These are phyloP conservation scores for Ceriops tagal DNA, from an alignment of 345 rosid genomes.

Conservation along the genomic window DNA sequence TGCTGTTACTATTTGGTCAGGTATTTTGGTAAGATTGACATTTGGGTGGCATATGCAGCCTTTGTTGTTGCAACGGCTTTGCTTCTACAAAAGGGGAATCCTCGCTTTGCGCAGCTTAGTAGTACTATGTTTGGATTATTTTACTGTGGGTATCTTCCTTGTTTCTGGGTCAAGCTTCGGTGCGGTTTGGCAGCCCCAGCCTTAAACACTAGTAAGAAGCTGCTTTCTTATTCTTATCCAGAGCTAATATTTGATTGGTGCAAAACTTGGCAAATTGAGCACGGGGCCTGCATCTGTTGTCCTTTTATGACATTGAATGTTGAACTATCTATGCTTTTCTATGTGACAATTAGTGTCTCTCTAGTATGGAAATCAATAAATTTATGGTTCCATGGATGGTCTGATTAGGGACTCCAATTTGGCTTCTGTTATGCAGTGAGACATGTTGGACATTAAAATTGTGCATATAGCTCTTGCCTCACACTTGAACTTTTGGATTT, in stretches of 20 bases:
- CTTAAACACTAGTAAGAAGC: slow-evolving; percentile 64
- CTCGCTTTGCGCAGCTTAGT: slow-evolving; percentile 91
- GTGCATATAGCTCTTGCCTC: not conserved
- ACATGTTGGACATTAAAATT: too few species aligned
- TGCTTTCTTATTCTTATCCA: slow-evolving; percentile 9
- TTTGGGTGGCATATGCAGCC: slow-evolving; percentile 74
- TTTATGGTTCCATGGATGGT: not conserved
- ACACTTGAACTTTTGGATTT: not conserved
- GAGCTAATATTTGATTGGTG: not conserved
- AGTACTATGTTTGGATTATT: slow-evolving; percentile 86
- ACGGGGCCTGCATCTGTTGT: not conserved
- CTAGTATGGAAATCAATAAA: not conserved
- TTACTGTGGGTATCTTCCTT: slow-evolving; percentile 90
- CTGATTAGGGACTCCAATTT: not conserved
- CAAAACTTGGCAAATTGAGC: not conserved
- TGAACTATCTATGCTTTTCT: not conserved
- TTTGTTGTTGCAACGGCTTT: slow-evolving; percentile 74
- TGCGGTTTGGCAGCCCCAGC: slow-evolving; percentile 83
- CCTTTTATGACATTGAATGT: not conserved
- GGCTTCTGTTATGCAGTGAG: not conserved
- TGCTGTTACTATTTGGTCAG: slow-evolving; percentile 35
- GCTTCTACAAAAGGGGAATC: slow-evolving; percentile 81
- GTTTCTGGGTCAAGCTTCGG: slow-evolving; percentile 91
- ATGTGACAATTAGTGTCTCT: not conserved
- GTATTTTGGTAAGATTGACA: slow-evolving; percentile 81